Evolutionary conservation across 768 basidiomycete species (phyloP).

Genomic region (Albatrellus ellisii): DNA sequence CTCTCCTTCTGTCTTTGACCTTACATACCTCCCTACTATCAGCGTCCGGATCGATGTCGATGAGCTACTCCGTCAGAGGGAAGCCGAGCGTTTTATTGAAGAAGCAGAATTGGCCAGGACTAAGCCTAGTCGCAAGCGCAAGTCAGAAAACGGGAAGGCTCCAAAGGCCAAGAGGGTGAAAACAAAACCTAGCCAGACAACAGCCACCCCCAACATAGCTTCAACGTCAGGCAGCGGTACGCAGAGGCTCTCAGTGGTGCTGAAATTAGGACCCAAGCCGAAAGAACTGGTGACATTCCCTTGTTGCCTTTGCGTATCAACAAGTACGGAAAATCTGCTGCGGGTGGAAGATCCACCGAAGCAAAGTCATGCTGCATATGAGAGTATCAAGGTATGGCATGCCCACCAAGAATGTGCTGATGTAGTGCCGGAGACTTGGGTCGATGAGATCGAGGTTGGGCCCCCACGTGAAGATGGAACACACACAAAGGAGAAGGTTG

Average conservation of each 20-base stretch:
- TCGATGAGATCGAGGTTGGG: constrained; percentile 48
- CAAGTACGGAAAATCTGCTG: constrained; percentile 38
- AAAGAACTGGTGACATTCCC: constrained; percentile 43
- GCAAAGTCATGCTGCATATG: constrained; percentile 7
- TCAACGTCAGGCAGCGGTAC: constrained; percentile 7
- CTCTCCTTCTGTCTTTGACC: neutral
- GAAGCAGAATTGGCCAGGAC: constrained; percentile 13
- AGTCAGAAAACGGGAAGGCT: constrained; percentile 25
- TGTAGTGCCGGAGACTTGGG: constrained; percentile 85
- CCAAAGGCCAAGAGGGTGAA: constrained; percentile 39
- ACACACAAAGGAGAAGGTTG: constrained; percentile 31
- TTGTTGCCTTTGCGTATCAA: constrained; percentile 57
- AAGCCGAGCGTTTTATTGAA: constrained; percentile 28
- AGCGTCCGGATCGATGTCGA: constrained; percentile 95
- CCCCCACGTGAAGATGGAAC: constrained; percentile 21
- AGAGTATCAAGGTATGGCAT: constrained; percentile 35
- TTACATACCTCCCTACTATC: constrained; percentile 5
- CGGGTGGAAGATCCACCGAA: constrained; percentile 55
- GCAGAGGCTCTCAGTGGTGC: constrained; percentile 38
- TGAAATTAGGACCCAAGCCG: constrained; percentile 56
- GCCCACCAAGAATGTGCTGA: constrained; percentile 74
- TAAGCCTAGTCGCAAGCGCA: constrained; percentile 24
- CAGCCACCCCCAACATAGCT: constrained; percentile 5
- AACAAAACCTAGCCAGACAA: constrained; percentile 18
- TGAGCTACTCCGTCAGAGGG: constrained; percentile 59